A percentile compares a stretch with the other conserved stretches of the same genome.
Evolutionary conservation across 2,329 filamentous ascomycete species (phyloP).

Genomic region (Chrysoporthe austroafricana): DNA sequence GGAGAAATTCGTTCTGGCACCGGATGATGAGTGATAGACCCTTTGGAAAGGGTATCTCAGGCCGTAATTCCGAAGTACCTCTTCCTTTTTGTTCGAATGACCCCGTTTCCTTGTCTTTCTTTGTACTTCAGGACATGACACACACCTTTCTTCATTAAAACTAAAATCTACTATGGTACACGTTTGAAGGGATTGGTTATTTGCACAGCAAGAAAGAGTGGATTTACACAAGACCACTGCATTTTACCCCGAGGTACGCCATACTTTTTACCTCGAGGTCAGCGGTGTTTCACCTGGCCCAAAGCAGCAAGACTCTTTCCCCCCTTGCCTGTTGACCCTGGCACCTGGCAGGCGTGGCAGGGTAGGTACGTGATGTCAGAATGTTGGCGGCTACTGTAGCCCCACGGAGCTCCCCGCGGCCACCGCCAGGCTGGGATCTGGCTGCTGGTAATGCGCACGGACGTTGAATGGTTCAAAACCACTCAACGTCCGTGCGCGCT

Average conservation of each 20-base stretch:
- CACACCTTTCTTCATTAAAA: too few relatives aligned
- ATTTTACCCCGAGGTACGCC: conserved; percentile 1
- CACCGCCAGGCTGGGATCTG: neutral
- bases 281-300: conserved; percentile 2
- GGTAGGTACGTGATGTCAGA: neutral
- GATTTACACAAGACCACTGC: neutral
- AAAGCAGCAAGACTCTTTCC: neutral
- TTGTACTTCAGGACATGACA: too few relatives aligned
- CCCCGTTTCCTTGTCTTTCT: too few relatives aligned
- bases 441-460: neutral
- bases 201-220: neutral
- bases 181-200: too few relatives aligned
- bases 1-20: neutral
- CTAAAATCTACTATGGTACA: neutral
- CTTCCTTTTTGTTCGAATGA: too few relatives aligned
- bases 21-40: neutral
- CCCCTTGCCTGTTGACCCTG: neutral
- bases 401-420: neutral
- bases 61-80: neutral
- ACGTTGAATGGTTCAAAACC: too few relatives aligned
- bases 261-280: neutral
- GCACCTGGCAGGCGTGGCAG: neutral
- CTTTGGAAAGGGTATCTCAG: neutral
- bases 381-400: neutral
- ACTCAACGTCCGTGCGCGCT: too few relatives aligned